Conservation (phyloP, 2,329 filamentous ascomycete genomes). For the Fusarium bactridioides region DNA sequence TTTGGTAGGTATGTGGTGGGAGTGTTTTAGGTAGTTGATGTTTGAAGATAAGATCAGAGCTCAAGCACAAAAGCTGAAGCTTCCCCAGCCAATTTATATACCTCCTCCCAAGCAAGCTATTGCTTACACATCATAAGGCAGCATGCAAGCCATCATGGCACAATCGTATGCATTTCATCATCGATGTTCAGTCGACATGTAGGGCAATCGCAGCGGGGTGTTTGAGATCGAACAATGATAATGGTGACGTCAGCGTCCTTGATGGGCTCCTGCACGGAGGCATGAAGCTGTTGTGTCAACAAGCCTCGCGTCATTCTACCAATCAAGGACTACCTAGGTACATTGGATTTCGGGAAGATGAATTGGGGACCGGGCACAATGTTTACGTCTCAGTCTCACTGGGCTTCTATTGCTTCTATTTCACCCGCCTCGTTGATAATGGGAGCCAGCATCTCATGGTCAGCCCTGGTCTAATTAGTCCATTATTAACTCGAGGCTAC, state of each 20-base stretch:
- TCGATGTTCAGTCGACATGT: constrained; percentile 28
- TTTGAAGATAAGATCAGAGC: constrained; percentile 17
- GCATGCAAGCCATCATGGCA: constrained; percentile 28
- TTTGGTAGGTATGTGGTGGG: background rate
- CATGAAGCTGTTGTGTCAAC: constrained; percentile 14
- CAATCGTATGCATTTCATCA: constrained; percentile 42
- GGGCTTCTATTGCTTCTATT: background rate
- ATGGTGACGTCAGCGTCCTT: constrained; percentile 31
- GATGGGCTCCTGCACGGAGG: background rate
- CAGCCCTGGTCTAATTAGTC: background rate
- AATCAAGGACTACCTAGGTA: constrained; percentile 6
- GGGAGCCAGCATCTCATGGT: background rate
- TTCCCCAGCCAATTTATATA: constrained; percentile 29
- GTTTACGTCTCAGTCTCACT: background rate
- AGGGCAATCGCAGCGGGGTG: constrained; percentile 12
- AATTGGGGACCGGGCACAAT: background rate
- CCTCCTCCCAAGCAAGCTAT: background rate
- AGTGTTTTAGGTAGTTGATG: constrained; percentile 4
- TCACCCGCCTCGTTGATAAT: background rate
- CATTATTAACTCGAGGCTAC: background rate
- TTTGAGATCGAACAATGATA: constrained; percentile 12
- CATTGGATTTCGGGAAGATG: background rate
- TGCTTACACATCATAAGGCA: constrained; percentile 20
- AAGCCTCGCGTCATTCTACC: constrained; percentile 2
- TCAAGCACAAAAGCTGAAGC: background rate